phyloP scores from a whole-genome alignment of 1,139 yeast genomes.

The Suhomyces coccinellae region DNA sequence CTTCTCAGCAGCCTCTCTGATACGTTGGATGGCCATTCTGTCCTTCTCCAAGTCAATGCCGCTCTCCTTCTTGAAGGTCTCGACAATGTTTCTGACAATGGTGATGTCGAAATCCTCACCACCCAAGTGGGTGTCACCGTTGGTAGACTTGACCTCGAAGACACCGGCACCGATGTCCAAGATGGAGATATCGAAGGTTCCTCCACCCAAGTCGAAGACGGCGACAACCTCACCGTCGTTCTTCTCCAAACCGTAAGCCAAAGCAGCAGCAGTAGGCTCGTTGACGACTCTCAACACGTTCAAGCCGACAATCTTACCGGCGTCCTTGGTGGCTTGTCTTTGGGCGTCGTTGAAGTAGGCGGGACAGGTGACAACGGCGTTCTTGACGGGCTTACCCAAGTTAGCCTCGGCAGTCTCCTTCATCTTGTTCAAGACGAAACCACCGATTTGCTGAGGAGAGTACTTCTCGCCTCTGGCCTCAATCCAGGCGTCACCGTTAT shows the following conservation, averaged over 20 bases:
- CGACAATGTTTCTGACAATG: conserved; percentile 84
- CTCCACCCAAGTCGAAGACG: conserved; percentile 87
- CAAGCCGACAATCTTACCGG: conserved; percentile 96
- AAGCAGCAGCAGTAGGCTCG: conserved; percentile 99
- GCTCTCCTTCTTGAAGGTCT: conserved; percentile 86
- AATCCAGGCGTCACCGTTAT: conserved; percentile 98
- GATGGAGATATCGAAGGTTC: conserved; percentile 84
- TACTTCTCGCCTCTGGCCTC: conserved; percentile 93
- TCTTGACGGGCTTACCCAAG: conserved; percentile 75
- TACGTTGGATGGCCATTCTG: conserved; percentile 99
- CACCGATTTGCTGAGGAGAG: conserved; percentile 98
- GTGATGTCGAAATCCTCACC: conserved; percentile 90
- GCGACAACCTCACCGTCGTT: conserved; percentile 75
- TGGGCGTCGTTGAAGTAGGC: conserved; percentile 98
- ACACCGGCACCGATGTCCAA: conserved; percentile 86
- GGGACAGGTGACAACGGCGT: conserved; percentile 97
- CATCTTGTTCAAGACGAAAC: conserved; percentile 93
- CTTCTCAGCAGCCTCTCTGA: conserved; percentile 99
- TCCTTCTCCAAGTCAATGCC: conserved; percentile 88
- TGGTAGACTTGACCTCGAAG: conserved; percentile 83
- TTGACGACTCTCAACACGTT: conserved; percentile 96
- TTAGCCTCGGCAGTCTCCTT: conserved; percentile 95
- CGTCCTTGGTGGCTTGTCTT: conserved; percentile 98
- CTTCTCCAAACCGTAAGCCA: conserved; percentile 95
- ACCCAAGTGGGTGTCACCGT: conserved; percentile 89